These are phyloP conservation scores for Letharia columbiana DNA, from an alignment of 495 filamentous ascomycete species.

Conservation along the genomic window DNA sequence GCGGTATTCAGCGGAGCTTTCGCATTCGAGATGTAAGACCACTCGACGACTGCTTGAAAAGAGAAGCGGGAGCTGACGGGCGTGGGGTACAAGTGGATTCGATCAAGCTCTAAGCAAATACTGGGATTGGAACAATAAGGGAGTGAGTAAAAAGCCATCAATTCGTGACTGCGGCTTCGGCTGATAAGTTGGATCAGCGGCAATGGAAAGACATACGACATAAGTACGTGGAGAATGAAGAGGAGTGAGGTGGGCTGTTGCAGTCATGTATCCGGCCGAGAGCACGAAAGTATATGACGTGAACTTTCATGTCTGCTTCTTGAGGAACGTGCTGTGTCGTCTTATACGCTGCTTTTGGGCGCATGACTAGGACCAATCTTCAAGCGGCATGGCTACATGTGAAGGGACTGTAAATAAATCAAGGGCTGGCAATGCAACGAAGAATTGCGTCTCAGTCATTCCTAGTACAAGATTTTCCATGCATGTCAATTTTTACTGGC, in stretches of 20 bases:
- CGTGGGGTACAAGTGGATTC: slow-evolving; percentile 52
- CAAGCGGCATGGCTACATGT: neutral
- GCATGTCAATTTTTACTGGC: neutral
- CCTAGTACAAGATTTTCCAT: neutral
- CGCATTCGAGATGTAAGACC: slow-evolving; percentile 80
- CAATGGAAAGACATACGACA: slow-evolving; percentile 99
- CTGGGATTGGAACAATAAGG: slow-evolving; percentile 84
- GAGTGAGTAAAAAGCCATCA: slow-evolving; percentile 50
- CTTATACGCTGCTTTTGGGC: neutral
- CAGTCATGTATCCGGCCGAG: neutral
- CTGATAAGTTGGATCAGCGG: slow-evolving; percentile 46
- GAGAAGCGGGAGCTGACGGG: slow-evolving; percentile 18
- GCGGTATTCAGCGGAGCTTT: slow-evolving; percentile 82
- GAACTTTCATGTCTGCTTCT: neutral
- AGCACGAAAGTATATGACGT: neutral
- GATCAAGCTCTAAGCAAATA: slow-evolving; percentile 66
- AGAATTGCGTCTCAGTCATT: neutral
- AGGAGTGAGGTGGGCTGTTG: slow-evolving; percentile 39
- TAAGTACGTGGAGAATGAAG: slow-evolving; percentile 67
- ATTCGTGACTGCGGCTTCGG: neutral
- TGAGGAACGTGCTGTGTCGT: neutral
- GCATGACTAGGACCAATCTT: neutral
- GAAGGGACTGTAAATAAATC: neutral
- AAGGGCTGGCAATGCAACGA: neutral
- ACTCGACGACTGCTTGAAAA: slow-evolving; percentile 5